Base-by-base conservation (phyloP, 257 asterid species). In the Perilla frutescens region DNA sequence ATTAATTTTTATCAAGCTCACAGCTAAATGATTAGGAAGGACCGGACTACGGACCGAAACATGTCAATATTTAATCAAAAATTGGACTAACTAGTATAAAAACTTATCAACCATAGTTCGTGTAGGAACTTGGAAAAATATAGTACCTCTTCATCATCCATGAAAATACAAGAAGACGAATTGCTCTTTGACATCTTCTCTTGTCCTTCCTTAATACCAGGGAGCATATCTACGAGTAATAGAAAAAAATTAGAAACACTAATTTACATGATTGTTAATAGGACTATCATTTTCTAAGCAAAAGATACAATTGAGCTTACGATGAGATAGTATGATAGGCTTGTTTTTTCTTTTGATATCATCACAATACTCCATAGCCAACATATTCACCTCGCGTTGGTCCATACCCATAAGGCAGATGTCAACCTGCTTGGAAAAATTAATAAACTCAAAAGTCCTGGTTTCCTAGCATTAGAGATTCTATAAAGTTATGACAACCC, bases 121-220 rank as follows among this genome's bases (percentile, higher is more conserved):
- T 11, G 29, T 49, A 29, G 7, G 41, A 49, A 32, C 50, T 47
- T 47, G 51, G n/a, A 47, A 34, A 47, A 5, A 54, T 76, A 70
- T 10, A 40, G 63, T 87, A 91, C 97, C 97, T 91, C 97, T 73
- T 86, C 96, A 77, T 91, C 97, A 77, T 91, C 97, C 96, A 91
- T 91, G 83, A 59, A 91, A 72, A 91, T 80, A 68, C 96, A 76
- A 65, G 97, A 91, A 29, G 95, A 82, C 15, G 92, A 85, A 40
- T 87, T 95, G 71, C 89, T 89, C 82, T 89, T 89, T 14, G 96
- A 91, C 96, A 91, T 91, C 86, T 87, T 91, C 77, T 85, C 97
- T 73, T 91, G 97, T 39, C 90, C 96, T 82, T 89, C 91, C 70
- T 85, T 90, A 83, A 91, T 71, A 55, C 97, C 97, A 75, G 95